Conservation (phyloP, 176 grass and related monocot species). For the Paspalum vaginatum region DNA sequence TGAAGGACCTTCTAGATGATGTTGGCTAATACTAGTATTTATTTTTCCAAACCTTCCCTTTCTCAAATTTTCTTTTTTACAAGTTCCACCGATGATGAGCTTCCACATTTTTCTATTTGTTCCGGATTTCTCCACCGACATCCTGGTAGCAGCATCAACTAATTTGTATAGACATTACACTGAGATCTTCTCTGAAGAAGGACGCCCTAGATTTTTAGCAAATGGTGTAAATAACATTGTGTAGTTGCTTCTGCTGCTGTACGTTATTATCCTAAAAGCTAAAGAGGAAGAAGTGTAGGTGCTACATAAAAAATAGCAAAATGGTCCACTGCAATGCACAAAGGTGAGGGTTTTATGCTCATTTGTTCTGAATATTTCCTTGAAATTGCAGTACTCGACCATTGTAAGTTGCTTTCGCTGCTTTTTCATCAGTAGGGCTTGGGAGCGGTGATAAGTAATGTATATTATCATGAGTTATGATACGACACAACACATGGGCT, state of each 20-base stretch:
- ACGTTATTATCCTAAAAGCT: background rate
- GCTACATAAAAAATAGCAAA: background rate
- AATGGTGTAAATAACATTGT: background rate
- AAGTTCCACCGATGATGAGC: background rate
- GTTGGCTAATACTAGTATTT: background rate
- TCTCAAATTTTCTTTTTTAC: background rate
- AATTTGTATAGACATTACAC: constrained; percentile 13
- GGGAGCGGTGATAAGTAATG: too few species aligned
- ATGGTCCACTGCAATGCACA: background rate
- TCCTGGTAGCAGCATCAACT: background rate
- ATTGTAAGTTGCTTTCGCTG: too few species aligned
- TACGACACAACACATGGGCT: too few species aligned
- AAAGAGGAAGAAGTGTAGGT: background rate
- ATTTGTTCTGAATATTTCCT: background rate
- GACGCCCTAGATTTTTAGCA: background rate
- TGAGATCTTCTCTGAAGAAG: background rate
- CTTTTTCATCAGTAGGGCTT: too few species aligned
- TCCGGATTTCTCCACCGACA: background rate
- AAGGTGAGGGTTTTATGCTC: background rate
- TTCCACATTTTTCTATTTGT: background rate
- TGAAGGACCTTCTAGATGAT: constrained; percentile 75
- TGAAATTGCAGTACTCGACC: too few species aligned
- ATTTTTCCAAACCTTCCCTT: background rate
- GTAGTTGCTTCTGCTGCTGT: background rate
- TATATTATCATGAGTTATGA: too few species aligned